Conservation (phyloP, 306 rosid species). For the Fragaria nilgerrensis region DNA sequence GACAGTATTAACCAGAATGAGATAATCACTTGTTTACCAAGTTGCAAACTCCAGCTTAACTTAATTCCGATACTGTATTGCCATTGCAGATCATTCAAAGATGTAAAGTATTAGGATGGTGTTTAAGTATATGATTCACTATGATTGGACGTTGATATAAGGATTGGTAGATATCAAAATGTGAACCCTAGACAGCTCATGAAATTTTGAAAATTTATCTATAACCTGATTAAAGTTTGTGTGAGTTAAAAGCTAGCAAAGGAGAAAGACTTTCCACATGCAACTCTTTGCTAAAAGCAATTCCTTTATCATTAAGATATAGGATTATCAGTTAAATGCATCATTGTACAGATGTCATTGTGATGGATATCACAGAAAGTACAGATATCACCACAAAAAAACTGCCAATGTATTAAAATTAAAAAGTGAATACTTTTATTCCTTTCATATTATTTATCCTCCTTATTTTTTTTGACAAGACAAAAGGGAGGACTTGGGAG, state of each 20-base stretch:
- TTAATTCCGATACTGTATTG: background rate
- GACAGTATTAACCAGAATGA: background rate
- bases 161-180: background rate
- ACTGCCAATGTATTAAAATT: background rate
- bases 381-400: background rate
- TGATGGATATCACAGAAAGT: background rate
- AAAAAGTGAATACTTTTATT: background rate
- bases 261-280: background rate
- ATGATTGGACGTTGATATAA: background rate
- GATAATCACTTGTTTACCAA: background rate
- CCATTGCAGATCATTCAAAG: background rate
- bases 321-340: background rate
- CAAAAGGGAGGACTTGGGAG: background rate
- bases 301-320: background rate
- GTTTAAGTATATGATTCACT: background rate
- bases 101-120: background rate
- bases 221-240: background rate
- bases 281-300: background rate
- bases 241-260: background rate
- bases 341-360: background rate
- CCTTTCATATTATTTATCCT: background rate
- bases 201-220: background rate
- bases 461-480: background rate
- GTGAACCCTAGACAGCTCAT: background rate
- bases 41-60: background rate